These are phyloP conservation scores for Millerozyma miso DNA, from an alignment of 805 yeast genomes.

Conservation along the genomic window DNA sequence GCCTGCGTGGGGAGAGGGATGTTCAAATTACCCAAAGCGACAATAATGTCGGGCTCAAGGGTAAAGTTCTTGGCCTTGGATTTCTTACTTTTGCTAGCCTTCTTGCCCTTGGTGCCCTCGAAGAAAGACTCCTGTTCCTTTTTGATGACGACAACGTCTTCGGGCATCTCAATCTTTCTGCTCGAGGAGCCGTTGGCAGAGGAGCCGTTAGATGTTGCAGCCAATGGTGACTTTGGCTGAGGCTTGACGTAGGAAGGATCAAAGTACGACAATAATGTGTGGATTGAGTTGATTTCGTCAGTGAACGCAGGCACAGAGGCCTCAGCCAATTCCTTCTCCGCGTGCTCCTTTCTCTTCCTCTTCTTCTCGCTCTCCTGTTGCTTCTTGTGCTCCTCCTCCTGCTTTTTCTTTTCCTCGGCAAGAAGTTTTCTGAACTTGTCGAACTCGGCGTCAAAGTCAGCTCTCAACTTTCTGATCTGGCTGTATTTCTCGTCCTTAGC, in stretches of 20 bases:
- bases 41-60: conserved; percentile 76
- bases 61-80: conserved; percentile 55
- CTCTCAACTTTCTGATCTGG: conserved; percentile 63
- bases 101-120: conserved; percentile 42
- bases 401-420: conserved; percentile 64
- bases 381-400: conserved; percentile 64
- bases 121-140: conserved; percentile 59
- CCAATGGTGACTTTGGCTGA: conserved; percentile 27
- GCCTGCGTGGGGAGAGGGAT: conserved; percentile 73
- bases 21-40: conserved; percentile 69
- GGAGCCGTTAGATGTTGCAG: conserved; percentile 18
- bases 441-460: conserved; percentile 71
- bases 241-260: conserved; percentile 76
- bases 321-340: conserved; percentile 66
- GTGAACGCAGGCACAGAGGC: conserved; percentile 84
- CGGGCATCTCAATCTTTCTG: conserved; percentile 60
- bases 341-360: conserved; percentile 48
- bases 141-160: conserved; percentile 57
- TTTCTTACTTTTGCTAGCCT: conserved; percentile 46
- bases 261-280: conserved; percentile 65
- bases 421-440: conserved; percentile 64
- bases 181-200: conserved; percentile 4
- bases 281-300: conserved; percentile 71
- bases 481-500: conserved; percentile 66
- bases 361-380: conserved; percentile 48